Percentiles rank a stretch among this genome's conserved stretches.
phyloP scores from a whole-genome alignment of 768 basidiomycete genomes.

The Leccinum uliginosum region DNA sequence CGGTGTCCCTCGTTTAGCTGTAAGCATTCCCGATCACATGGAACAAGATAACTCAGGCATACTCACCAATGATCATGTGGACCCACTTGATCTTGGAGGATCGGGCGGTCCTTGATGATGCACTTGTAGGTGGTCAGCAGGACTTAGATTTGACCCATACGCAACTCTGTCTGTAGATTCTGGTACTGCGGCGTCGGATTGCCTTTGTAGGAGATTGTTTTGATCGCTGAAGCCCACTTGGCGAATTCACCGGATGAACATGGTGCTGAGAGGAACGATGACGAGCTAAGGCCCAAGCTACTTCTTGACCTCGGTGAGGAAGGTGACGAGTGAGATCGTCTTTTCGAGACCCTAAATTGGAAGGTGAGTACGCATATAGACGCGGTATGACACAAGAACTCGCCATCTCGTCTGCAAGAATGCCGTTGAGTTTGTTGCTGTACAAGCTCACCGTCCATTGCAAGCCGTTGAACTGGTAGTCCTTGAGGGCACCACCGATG shows the following conservation, averaged over 20 bases:
- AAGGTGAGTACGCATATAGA: slow-evolving; percentile 8
- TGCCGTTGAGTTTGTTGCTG: slow-evolving; percentile 93
- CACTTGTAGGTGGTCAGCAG: slow-evolving; percentile 95
- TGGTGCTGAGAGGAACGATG: slow-evolving; percentile 91
- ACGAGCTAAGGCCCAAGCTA: slow-evolving; percentile 95
- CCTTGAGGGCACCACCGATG: slow-evolving; percentile 86
- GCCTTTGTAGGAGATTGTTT: slow-evolving; percentile 84
- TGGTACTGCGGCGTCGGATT: slow-evolving; percentile 82
- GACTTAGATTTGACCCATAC: slow-evolving; percentile 84
- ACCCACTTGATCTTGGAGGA: slow-evolving; percentile 90
- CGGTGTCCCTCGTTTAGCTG: slow-evolving; percentile 86
- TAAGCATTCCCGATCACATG: slow-evolving; percentile 2
- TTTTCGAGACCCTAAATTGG: slow-evolving; percentile 80
- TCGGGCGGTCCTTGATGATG: slow-evolving; percentile 94
- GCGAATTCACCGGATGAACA: slow-evolving; percentile 95
- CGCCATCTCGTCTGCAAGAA: slow-evolving; percentile 93
- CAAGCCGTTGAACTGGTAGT: slow-evolving; percentile 91
- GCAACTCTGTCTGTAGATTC: slow-evolving; percentile 70
- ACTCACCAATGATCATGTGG: slow-evolving; percentile 91
- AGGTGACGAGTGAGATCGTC: slow-evolving; percentile 92
- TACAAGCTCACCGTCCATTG: slow-evolving; percentile 99
- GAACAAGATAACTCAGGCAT: not conserved
- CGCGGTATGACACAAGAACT: slow-evolving; percentile 13
- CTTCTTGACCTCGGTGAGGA: slow-evolving; percentile 86
- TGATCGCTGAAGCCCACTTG: slow-evolving; percentile 91